Evolutionary conservation across 2,329 filamentous ascomycete genomes (phyloP).

Genomic region (Penicillium sp.): DNA sequence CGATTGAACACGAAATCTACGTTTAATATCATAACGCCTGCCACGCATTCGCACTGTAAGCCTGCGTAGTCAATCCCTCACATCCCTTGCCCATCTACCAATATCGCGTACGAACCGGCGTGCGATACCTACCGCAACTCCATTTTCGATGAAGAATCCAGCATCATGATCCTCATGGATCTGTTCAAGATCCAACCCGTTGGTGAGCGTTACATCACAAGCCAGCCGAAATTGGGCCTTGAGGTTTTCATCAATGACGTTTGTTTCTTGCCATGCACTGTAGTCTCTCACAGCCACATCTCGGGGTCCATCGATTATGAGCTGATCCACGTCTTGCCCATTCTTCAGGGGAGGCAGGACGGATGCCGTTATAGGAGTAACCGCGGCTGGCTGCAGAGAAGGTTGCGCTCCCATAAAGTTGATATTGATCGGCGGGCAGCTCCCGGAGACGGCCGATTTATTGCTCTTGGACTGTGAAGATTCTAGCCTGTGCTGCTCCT

Average conservation of each 20-base stretch:
- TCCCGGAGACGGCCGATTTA: constrained; percentile 2
- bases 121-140: constrained; percentile 9
- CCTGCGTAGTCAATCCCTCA: no score
- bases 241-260: constrained; percentile 5
- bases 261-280: constrained; percentile 7
- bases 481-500: constrained; percentile 12
- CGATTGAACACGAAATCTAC: no score
- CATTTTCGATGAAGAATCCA: constrained; percentile 9
- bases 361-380: no score
- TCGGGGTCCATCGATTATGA: constrained; percentile 7
- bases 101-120: constrained; percentile 14
- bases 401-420: constrained; percentile 7
- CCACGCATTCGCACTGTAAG: no score
- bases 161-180: constrained; percentile 10
- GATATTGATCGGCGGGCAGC: constrained; percentile 10
- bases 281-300: constrained; percentile 9
- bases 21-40: no score
- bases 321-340: not conserved
- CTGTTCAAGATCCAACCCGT: constrained; percentile 11
- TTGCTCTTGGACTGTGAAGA: constrained; percentile 8
- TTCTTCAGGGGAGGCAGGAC: no score
- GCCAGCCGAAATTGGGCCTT: constrained; percentile 13
- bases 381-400: not conserved
- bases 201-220: constrained; percentile 9
- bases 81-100: constrained; percentile 3